Base-by-base conservation (phyloP, 2,329 filamentous ascomycete genomes). In the Pseudocercospora musae region DNA sequence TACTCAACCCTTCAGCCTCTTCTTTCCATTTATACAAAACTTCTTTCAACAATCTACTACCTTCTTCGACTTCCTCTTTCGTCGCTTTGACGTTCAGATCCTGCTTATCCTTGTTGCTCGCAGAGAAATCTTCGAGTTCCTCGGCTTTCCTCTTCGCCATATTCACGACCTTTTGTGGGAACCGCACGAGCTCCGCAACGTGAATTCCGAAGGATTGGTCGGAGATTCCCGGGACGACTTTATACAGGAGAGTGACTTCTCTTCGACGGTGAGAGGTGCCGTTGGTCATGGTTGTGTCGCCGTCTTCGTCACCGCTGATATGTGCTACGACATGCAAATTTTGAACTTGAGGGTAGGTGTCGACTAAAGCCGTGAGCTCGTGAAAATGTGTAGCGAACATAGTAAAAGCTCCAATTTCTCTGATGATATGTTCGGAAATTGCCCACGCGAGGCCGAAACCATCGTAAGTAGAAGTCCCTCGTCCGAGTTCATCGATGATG, bases 81-180 rank as follows among this genome's bases (percentile, higher is more conserved):
- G 85, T 89, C 74, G 91, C 92, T 68, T 85, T 79, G 48, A 84
- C 76, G n/a, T 63, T 59, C 37, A 48, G 18, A 7, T 82, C 73
- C 49, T 83, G 74, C 65, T 90, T 88, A 70, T 91, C 87, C 78
- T 92, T 37, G 33, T 7, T 5, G 13, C n/a, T 93, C 56, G 85
- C 85, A 0, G 90, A 90, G 71, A 99, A 99, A 75, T 99, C 95
- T 76, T 99, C 95, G 37, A 99, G 83, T 81, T 99, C 96, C 76
- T 98, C 95, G 0, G 95, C 95, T 80, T 99, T 99, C 70, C 95
- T 87, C 79, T 96, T 96, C n/a, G 95, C 95, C 96, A 99, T 99
- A 67, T 92, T 92, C 64, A 99, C 90, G 15, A 99, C 96, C 79
- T 99, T 99, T 70, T 92, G 89, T 0, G 95, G 95, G 79, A 99